Conservation (phyloP, 1,139 yeast genomes). For the Eremothecium gossypii region DNA sequence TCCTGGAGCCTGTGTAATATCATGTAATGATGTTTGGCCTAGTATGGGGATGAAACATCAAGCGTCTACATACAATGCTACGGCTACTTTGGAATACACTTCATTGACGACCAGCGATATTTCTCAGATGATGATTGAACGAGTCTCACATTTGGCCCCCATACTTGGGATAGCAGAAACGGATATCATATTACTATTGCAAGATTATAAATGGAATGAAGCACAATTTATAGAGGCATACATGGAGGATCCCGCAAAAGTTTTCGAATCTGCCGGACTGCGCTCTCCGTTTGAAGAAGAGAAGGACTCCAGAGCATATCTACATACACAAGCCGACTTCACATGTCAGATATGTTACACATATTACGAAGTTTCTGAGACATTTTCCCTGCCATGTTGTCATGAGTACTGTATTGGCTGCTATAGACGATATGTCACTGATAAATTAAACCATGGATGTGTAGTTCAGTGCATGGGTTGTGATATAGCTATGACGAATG, state of each 20-base stretch:
- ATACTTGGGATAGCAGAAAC: constrained; percentile 22
- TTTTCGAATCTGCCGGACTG: constrained; percentile 44
- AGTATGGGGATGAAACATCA: not conserved
- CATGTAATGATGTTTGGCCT: not conserved
- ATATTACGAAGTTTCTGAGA: constrained; percentile 28
- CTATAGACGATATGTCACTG: constrained; percentile 49
- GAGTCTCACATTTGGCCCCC: constrained; percentile 24
- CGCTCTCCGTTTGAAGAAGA: not conserved
- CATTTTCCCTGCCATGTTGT: constrained; percentile 54
- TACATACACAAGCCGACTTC: constrained; percentile 27
- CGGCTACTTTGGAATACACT: constrained; percentile 12
- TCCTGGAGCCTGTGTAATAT: not conserved
- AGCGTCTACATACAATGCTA: not conserved
- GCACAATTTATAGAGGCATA: constrained; percentile 62
- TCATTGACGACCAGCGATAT: constrained; percentile 26
- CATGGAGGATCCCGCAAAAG: constrained; percentile 43
- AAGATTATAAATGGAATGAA: constrained; percentile 62
- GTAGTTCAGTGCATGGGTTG: constrained; percentile 59
- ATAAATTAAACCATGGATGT: constrained; percentile 44
- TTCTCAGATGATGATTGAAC: constrained; percentile 21
- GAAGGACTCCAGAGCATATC: constrained; percentile 7
- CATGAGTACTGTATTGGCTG: constrained; percentile 67
- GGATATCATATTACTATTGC: constrained; percentile 42
- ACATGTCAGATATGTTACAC: constrained; percentile 69
- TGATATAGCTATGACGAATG: constrained; percentile 28